Evolutionary conservation across 192 early-diverging fungal species (phyloP), one percentile per base, ranked within the genome.

Genomic region (Mortierella alpina): DNA sequence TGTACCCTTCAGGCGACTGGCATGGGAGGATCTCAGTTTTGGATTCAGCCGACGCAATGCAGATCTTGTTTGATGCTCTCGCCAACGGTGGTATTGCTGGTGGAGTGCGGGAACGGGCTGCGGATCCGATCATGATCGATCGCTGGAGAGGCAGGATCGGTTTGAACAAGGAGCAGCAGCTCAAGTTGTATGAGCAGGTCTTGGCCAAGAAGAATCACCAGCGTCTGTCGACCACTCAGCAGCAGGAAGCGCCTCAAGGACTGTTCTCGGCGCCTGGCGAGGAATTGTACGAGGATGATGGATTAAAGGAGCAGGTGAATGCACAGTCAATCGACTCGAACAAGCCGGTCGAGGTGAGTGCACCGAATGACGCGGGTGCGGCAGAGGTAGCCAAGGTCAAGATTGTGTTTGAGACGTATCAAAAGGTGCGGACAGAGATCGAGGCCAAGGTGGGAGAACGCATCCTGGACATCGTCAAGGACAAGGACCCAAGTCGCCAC

Each of bases 91-190:
- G 83, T 2, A 70, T 87, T 42, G 77, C 77, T 0, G 77, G 53
- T 4, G 59, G 66, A 6, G 77, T 80, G 9, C 52, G 77, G 6
- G 77, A 80, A 46, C 20, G 40, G 10, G 59, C 23, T 6, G 49
- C 46, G 13, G 59, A 67, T 45, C 77, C 77, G 0, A 23, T 79
- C 18, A 68, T 85, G 68, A 83, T 87, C 70, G 82, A 81, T 12
- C 72, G 86, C 8, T 91, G 90, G 90, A 72, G 90, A 11, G 90
- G 90, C 4, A 76, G 88, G 12, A 68, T 83, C 39, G 86, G 82
- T 10, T 45, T 89, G 54, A 58, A 41, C 48, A 79, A 86, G 52
- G 60, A 86, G 49, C 82, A 89, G 52, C 82, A 85, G 50, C 1
- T 75, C 9, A 55, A 65, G 53, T 46, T 84, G 44, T 88, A 83